phyloP scores from a whole-genome alignment of 306 rosid species.

The Rosa lucieae region DNA sequence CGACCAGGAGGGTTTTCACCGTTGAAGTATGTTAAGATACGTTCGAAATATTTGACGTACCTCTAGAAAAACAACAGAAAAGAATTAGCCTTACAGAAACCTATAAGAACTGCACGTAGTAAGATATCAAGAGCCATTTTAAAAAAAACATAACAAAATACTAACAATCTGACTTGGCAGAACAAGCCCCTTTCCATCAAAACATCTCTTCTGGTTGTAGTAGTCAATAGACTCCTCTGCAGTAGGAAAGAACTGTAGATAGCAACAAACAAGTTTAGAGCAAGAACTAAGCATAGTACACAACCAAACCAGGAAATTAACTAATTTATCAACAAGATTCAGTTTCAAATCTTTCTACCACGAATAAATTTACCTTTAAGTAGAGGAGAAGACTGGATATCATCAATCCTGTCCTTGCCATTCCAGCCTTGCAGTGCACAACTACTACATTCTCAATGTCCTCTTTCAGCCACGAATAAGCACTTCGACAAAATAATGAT shows the following conservation, averaged over 20 bases:
- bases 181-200: constrained; percentile 92
- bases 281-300: constrained; percentile 16
- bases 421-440: constrained; percentile 99
- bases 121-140: constrained; percentile 20
- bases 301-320: constrained; percentile 10
- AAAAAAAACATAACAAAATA: constrained; percentile 26
- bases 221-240: constrained; percentile 97
- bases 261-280: constrained; percentile 15
- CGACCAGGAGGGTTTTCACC: constrained; percentile 91
- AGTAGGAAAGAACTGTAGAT: constrained; percentile 88
- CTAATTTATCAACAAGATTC: constrained; percentile 15
- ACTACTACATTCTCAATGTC: constrained; percentile 97
- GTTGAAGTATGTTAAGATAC: constrained; percentile 78
- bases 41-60: constrained; percentile 92
- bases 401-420: constrained; percentile 99
- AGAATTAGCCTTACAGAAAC: background rate
- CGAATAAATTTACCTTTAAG: constrained; percentile 60
- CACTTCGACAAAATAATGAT: constrained; percentile 90
- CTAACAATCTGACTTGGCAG: constrained; percentile 99
- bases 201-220: constrained; percentile 95
- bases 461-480: constrained; percentile 95
- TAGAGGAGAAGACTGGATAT: constrained; percentile 93
- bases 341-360: constrained; percentile 15
- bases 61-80: constrained; percentile 48
- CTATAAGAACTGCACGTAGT: constrained; percentile 7